Evolutionary conservation across 768 basidiomycete species (phyloP).

Genomic region (Boletus subparvulus): DNA sequence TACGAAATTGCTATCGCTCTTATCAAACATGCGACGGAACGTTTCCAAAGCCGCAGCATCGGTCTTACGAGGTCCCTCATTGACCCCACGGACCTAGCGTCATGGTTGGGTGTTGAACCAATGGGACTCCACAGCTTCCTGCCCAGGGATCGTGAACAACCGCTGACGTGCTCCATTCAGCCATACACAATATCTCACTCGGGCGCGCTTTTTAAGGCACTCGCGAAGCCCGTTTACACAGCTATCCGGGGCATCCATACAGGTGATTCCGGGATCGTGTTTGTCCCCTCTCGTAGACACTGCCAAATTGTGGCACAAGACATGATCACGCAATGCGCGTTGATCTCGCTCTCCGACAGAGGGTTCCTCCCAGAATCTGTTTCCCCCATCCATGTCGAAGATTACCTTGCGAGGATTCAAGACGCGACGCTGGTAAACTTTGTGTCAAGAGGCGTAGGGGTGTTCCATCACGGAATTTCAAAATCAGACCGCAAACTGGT

Average conservation of each 20-base stretch:
- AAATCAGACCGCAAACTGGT: slow-evolving; percentile 68
- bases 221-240: slow-evolving; percentile 86
- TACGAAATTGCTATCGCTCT: slow-evolving; percentile 86
- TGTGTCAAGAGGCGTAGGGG: slow-evolving; percentile 81
- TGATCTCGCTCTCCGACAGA: slow-evolving; percentile 63
- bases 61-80: slow-evolving; percentile 77
- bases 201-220: slow-evolving; percentile 81
- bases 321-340: slow-evolving; percentile 83
- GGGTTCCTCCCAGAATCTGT: slow-evolving; percentile 63
- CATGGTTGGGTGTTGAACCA: slow-evolving; percentile 76
- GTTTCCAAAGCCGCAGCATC: slow-evolving; percentile 65
- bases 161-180: slow-evolving; percentile 63
- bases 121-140: slow-evolving; percentile 71
- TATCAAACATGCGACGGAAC: slow-evolving; percentile 62
- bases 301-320: slow-evolving; percentile 75
- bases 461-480: slow-evolving; percentile 75
- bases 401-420: slow-evolving; percentile 55
- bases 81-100: slow-evolving; percentile 76
- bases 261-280: slow-evolving; percentile 65
- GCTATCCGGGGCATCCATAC: slow-evolving; percentile 54
- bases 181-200: slow-evolving; percentile 88
- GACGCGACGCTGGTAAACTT: slow-evolving; percentile 68
- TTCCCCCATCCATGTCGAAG: slow-evolving; percentile 55
- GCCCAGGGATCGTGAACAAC: slow-evolving; percentile 80
- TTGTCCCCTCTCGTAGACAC: slow-evolving; percentile 83